Evolutionary conservation across 2,329 filamentous ascomycete species (phyloP), one percentile per base, ranked within the genome.

Genomic region (Parasarocladium wereldwijsianum): DNA sequence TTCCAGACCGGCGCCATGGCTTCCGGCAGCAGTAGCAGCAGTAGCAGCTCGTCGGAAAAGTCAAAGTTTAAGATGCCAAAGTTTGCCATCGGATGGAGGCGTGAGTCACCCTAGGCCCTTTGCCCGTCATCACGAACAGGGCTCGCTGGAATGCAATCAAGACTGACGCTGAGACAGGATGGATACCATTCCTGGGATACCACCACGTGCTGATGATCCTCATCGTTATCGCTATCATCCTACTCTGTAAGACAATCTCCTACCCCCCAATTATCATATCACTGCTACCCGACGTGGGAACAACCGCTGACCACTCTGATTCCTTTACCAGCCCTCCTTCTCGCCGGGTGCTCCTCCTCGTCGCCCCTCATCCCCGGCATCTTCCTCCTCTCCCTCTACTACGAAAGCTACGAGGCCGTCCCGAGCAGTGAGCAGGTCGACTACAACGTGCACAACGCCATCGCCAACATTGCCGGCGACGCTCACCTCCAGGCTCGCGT

Each of bases 381-480:
- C 56, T 98, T 94, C 67, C 74, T 98, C 42, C 82, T 98, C 40
- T 93, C 86, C n/a, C 72, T 98, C 46, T 96, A 93, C 70, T 98
- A 94, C 62, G 64, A 93, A 51, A 65, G 70, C 38, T 94, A 94
- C 58, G 73, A 76, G 13, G 82, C 90, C 3, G 63, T 70, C 17
- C 87, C 87, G 42, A 75, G 82, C 43, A 81, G 84, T 5, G 70
- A 87, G 8, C 87, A 96, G 58, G 85, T 93, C 41, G 76, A 93
- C 52, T 93, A 92, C 37, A 82, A 79, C 34, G 79, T 90, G 35
- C 78, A 83, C 38, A 73, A 74, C 11, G 83, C 85, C 34, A 90
- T 96, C 43, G 69, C 76, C 37, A 92, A 90, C 57, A 92, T 98
- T 38, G 87, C 92, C 34, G 83, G 84, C 31, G 64, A 70, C 42